These are phyloP conservation scores for Pseudogymnoascus sp. DNA, from an alignment of 2,329 filamentous ascomycete genomes.

Conservation along the genomic window DNA sequence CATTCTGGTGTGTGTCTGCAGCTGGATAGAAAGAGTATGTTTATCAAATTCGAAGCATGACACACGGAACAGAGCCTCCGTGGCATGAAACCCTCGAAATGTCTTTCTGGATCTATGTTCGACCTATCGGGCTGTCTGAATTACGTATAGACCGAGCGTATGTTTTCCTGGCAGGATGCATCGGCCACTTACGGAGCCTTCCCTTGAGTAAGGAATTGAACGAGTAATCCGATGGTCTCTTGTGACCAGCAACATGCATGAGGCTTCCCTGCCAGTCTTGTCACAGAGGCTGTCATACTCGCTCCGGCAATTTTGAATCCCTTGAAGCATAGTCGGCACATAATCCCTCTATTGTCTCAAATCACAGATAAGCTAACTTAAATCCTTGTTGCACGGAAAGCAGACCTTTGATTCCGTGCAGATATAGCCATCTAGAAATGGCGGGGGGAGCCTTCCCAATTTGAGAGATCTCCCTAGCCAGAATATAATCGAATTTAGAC, in stretches of 20 bases:
- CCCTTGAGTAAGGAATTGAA: neutral
- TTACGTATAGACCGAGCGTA: too few relatives aligned
- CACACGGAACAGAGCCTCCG: too few relatives aligned
- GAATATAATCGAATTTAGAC: neutral
- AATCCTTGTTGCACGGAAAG: neutral
- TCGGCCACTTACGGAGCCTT: neutral
- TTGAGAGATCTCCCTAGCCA: neutral
- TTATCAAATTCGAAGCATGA: too few relatives aligned
- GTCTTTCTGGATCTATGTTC: neutral
- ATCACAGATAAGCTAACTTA: neutral
- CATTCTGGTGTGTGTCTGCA: too few relatives aligned
- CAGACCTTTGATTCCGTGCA: neutral
- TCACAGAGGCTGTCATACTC: neutral
- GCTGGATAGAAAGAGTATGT: too few relatives aligned
- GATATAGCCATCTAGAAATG: neutral
- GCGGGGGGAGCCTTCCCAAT: neutral
- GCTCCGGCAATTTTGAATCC: neutral
- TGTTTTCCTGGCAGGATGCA: neutral
- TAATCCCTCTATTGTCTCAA: neutral
- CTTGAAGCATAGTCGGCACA: neutral
- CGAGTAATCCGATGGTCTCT: too few relatives aligned
- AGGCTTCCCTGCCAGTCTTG: neutral
- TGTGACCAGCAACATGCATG: neutral
- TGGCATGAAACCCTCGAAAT: neutral
- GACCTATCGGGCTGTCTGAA: neutral